Evolutionary conservation across 2,329 filamentous ascomycete species (phyloP).

Genomic region (Botrytis byssoidea): DNA sequence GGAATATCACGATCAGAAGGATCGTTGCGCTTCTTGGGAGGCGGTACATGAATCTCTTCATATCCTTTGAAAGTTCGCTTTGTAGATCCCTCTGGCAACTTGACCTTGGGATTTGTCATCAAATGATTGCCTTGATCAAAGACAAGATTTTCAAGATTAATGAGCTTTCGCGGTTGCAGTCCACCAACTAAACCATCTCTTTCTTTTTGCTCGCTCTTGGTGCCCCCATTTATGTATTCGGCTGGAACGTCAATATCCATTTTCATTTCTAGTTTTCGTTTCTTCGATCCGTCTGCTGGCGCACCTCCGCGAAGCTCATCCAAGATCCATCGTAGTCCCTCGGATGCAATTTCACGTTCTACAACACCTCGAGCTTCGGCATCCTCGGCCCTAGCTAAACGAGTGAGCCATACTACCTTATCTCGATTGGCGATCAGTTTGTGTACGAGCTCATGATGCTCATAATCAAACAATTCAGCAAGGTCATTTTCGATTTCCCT

Average conservation of each 20-base stretch:
- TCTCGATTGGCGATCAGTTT: conserved; percentile 90
- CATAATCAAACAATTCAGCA: conserved; percentile 97
- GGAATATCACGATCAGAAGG: conserved; percentile 79
- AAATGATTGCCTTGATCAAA: conserved; percentile 98
- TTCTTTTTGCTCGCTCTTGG: conserved; percentile 50
- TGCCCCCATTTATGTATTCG: conserved; percentile 52
- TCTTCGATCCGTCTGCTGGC: conserved; percentile 53
- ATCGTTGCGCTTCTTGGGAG: conserved; percentile 83
- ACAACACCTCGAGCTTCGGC: conserved; percentile 72
- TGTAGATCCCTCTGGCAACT: conserved; percentile 88
- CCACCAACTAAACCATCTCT: conserved; percentile 76
- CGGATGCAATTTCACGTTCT: conserved; percentile 87
- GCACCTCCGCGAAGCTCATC: conserved; percentile 81
- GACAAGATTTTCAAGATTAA: conserved; percentile 93
- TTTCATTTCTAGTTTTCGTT: conserved; percentile 79
- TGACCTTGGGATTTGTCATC: conserved; percentile 98
- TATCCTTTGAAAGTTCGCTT: conserved; percentile 97
- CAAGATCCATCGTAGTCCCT: conserved; percentile 81
- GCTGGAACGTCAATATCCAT: conserved; percentile 85
- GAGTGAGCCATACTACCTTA: conserved; percentile 93
- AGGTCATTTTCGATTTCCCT: conserved; percentile 97
- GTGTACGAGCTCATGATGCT: conserved; percentile 88
- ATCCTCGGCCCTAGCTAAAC: conserved; percentile 78
- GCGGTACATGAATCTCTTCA: conserved; percentile 95
- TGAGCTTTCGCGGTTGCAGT: conserved; percentile 78